Conservation (phyloP, 192 early-diverging fungal genomes). For the Chytriomyces confervae region DNA sequence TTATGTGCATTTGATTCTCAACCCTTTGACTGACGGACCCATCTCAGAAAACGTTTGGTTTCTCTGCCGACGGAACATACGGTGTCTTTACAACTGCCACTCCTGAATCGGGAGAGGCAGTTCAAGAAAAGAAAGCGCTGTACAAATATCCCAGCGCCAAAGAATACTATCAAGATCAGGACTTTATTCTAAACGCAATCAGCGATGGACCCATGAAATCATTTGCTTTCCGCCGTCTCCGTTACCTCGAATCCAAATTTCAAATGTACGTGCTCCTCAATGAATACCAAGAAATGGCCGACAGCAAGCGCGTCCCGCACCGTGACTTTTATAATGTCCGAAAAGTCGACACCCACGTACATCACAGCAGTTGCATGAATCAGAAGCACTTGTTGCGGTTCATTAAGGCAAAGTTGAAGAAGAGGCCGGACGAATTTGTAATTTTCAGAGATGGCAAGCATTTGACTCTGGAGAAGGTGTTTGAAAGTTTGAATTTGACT, state of each 20-base stretch:
- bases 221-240: conserved; percentile 86
- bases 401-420: conserved; percentile 90
- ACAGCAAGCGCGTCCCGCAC: conserved; percentile 89
- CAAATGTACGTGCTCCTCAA: conserved; percentile 89
- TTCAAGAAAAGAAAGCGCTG: conserved; percentile 38
- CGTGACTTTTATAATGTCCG: conserved; percentile 98
- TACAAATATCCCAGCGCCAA: conserved; percentile 71
- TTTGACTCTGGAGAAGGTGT: conserved; percentile 83
- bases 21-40: no score
- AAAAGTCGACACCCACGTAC: conserved; percentile 97
- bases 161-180: conserved; percentile 87
- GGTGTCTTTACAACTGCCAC: conserved; percentile 1
- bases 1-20: background rate
- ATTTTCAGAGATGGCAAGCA: conserved; percentile 85
- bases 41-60: conserved; percentile 10
- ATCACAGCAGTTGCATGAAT: conserved; percentile 93
- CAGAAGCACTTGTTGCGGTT: conserved; percentile 94
- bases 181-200: conserved; percentile 76
- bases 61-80: conserved; percentile 34
- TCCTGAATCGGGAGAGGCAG: background rate
- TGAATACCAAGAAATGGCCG: conserved; percentile 93
- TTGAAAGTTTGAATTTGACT: conserved; percentile 86
- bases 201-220: conserved; percentile 91
- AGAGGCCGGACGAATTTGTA: conserved; percentile 74
- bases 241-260: conserved; percentile 92